A percentile compares a stretch with the other conserved stretches of the same genome.
These are phyloP conservation scores for Calonectria montana DNA, from an alignment of 2,329 filamentous ascomycete species.

Conservation along the genomic window DNA sequence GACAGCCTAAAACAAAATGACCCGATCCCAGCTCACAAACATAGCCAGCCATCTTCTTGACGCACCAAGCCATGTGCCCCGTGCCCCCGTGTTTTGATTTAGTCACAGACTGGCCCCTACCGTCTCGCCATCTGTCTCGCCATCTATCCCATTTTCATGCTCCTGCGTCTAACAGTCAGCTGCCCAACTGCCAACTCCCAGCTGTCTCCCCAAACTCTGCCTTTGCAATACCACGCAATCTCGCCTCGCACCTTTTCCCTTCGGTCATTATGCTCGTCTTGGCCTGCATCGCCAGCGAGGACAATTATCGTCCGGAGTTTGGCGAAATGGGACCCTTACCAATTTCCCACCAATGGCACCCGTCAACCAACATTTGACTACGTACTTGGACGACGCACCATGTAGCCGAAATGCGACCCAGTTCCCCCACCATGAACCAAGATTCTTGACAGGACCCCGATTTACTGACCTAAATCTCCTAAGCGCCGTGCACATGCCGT, in stretches of 20 bases:
- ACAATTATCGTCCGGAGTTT: not conserved
- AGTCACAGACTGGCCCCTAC: not conserved
- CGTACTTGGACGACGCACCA: not conserved
- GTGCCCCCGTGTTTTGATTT: slow-evolving; percentile 16
- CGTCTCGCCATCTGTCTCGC: slow-evolving; percentile 19
- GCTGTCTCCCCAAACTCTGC: not conserved
- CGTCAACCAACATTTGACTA: not conserved
- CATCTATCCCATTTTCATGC: slow-evolving; percentile 19
- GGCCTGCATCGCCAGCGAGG: not conserved
- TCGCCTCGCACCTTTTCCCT: not conserved
- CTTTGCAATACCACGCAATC: not conserved
- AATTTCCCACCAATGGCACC: slow-evolving; percentile 6
- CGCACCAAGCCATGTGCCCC: slow-evolving; percentile 6
- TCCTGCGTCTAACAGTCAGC: not conserved
- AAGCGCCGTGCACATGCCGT: no score
- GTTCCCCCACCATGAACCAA: not conserved
- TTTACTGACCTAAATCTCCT: not conserved
- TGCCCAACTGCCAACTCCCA: not conserved
- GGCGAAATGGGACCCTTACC: not conserved
- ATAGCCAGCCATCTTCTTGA: slow-evolving; percentile 1
- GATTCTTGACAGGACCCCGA: not conserved
- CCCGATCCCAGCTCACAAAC: not conserved
- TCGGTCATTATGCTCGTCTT: not conserved
- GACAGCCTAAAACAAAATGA: slow-evolving; percentile 3
- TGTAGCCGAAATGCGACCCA: not conserved